Conservation (phyloP, 1,139 yeast species). For the Pichia sp. region DNA sequence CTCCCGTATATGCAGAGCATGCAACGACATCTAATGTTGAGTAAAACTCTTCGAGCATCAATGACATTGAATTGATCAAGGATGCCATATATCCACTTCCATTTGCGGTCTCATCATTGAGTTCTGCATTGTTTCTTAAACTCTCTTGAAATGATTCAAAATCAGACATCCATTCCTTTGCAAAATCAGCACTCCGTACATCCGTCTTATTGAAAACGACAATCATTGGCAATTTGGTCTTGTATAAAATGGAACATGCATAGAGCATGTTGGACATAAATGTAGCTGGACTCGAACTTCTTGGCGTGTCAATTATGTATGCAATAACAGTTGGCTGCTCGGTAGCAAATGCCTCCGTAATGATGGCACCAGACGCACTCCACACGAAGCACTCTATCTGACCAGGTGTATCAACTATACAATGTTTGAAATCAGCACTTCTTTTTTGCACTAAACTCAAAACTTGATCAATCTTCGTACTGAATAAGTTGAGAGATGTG, state of each 20-base stretch:
- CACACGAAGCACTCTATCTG: slow-evolving; percentile 96
- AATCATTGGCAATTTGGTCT: slow-evolving; percentile 95
- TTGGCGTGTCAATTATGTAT: slow-evolving; percentile 92
- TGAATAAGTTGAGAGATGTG: slow-evolving; percentile 82
- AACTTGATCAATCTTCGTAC: slow-evolving; percentile 96
- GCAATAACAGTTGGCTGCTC: slow-evolving; percentile 95
- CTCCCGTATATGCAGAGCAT: slow-evolving; percentile 88
- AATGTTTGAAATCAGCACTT: slow-evolving; percentile 55
- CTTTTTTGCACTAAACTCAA: slow-evolving; percentile 78
- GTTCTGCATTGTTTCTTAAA: slow-evolving; percentile 51
- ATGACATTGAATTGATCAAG: slow-evolving; percentile 86
- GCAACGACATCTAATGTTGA: slow-evolving; percentile 88
- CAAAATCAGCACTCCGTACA: slow-evolving; percentile 75
- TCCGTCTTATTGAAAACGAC: slow-evolving; percentile 95
- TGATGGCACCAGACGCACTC: slow-evolving; percentile 96
- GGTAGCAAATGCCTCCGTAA: slow-evolving; percentile 95
- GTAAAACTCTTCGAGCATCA: slow-evolving; percentile 95
- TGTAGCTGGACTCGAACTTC: slow-evolving; percentile 90
- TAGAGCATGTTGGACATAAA: slow-evolving; percentile 98
- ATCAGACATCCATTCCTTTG: slow-evolving; percentile 96
- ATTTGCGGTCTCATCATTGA: slow-evolving; percentile 56
- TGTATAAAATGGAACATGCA: slow-evolving; percentile 94
- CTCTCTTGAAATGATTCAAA: slow-evolving; percentile 88
- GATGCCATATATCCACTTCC: slow-evolving; percentile 95
- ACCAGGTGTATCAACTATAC: slow-evolving; percentile 95